These are phyloP conservation scores for Lavandula angustifolia DNA, from an alignment of 257 asterid species.

Conservation along the genomic window DNA sequence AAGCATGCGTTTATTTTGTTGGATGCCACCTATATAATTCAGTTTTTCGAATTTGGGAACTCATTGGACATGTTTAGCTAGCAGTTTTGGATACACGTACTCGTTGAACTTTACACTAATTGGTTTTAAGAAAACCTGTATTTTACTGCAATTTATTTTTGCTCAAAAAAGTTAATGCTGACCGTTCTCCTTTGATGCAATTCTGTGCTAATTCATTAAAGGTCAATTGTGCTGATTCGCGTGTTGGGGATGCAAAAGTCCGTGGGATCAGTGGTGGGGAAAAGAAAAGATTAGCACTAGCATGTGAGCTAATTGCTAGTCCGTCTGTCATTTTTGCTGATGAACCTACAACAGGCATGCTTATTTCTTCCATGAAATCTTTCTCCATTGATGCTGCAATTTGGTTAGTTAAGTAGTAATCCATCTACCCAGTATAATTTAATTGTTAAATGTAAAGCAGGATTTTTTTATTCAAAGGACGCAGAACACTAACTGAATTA, in stretches of 20 bases:
- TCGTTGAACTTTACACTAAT: slow-evolving; percentile 3
- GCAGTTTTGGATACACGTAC: slow-evolving; percentile 17
- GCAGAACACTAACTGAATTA: slow-evolving; percentile 13
- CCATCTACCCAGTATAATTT: slow-evolving; percentile 15
- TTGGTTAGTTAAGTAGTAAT: slow-evolving; percentile 7
- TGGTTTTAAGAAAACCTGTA: slow-evolving; percentile 10
- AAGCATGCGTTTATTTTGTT: slow-evolving; percentile 35
- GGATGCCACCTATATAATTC: slow-evolving; percentile 4
- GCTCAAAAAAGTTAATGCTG: slow-evolving; percentile 12
- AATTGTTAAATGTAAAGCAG: slow-evolving; percentile 9
- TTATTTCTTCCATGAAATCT: slow-evolving; percentile 29
- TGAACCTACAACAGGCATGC: slow-evolving; percentile 91
- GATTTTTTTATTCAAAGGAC: slow-evolving; percentile 14
- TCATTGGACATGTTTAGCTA: not conserved
- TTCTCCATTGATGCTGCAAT: slow-evolving; percentile 12
- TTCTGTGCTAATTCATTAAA: slow-evolving; percentile 40
- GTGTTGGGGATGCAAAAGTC: slow-evolving; percentile 93
- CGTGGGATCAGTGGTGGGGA: slow-evolving; percentile 99
- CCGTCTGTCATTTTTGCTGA: slow-evolving; percentile 97
- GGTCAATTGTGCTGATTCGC: slow-evolving; percentile 94
- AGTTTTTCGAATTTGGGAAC: slow-evolving; percentile 14
- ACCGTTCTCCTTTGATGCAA: slow-evolving; percentile 29
- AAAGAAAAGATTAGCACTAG: slow-evolving; percentile 88
- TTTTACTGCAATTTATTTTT: slow-evolving; percentile 15
- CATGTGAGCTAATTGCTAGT: slow-evolving; percentile 98